Percentiles rank a stretch among this genome's conserved stretches.
phyloP scores from a whole-genome alignment of 331 rosid species.

The Pyracantha coccinea region DNA sequence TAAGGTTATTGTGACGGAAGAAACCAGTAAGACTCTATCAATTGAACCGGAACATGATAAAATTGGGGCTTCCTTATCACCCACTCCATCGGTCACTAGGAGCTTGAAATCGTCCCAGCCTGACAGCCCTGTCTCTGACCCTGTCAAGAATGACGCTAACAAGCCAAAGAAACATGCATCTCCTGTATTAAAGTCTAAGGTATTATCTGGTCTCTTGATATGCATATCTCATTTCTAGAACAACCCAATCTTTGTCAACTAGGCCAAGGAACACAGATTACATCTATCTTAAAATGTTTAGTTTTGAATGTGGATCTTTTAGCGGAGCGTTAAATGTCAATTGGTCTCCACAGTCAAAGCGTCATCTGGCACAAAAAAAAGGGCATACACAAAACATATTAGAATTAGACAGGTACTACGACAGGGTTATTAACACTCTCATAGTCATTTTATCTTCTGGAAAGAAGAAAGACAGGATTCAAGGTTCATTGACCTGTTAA shows the following conservation, averaged over 20 bases:
- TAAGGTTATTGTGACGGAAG: neutral
- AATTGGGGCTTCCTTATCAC: neutral
- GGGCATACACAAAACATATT: neutral
- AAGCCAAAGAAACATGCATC: slow-evolving; percentile 1
- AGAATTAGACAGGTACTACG: neutral
- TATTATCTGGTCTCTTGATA: neutral
- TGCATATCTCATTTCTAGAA: neutral
- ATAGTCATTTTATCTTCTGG: neutral
- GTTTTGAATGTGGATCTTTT: neutral
- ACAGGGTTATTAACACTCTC: neutral
- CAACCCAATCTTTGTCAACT: neutral
- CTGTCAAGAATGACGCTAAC: slow-evolving; percentile 4
- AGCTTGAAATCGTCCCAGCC: slow-evolving; percentile 6
- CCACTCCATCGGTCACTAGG: neutral
- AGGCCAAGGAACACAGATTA: neutral
- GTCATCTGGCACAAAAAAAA: neutral
- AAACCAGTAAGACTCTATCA: neutral
- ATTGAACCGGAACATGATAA: neutral
- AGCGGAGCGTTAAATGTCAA: neutral
- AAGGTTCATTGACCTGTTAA: neutral
- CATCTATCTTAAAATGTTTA: neutral
- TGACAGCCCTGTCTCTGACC: neutral
- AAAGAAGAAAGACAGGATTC: neutral
- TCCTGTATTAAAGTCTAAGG: slow-evolving; percentile 4
- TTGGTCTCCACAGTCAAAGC: neutral